Evolutionary conservation across 2,329 filamentous ascomycete genomes (phyloP), one percentile per base, ranked within the genome.

Genomic region (Niveomyces coronatus): DNA sequence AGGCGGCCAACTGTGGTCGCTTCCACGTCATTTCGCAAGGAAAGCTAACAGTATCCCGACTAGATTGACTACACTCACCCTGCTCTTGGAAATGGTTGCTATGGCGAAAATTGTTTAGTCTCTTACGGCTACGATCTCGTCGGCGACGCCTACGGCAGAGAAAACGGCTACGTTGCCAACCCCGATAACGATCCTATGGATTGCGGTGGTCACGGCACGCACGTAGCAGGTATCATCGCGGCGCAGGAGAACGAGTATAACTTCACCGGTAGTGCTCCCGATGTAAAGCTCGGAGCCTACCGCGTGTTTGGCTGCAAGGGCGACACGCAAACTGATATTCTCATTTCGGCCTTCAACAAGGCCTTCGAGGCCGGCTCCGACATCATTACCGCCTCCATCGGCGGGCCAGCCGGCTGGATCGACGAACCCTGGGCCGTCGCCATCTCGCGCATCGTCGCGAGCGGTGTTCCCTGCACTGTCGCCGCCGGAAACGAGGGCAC

Each of bases 1-100:
- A n/a, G n/a, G n/a, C n/a, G n/a, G n/a, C n/a, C n/a, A n/a, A n/a
- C n/a, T n/a, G n/a, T n/a, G n/a, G n/a, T n/a, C n/a, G n/a, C n/a
- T n/a, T n/a, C n/a, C n/a, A n/a, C n/a, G n/a, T n/a, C n/a, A n/a
- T n/a, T 8, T 14, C 9, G 17, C 11, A 16, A 17, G 23, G 8
- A 34, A 18, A 18, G 6, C 10, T 26, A 9, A 19, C 16, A 5
- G 1, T 16, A 2, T 14, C 31, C 40, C 10, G 32, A 31, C 7
- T 30, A 70, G 67, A 58, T 78, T 33, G 77, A 82, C 50, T 81
- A 79, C 49, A 65, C 59, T 1, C 76, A 82, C 48, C 71, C 75
- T 2, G 72, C 74, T 19, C 66, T 82, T 1, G 78, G 78, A 29
- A 23, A 31, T 13, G 75, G 74, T 32, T 76, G 76, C 49, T 80